A percentile compares a stretch with the other conserved stretches of the same genome.
Conservation (phyloP, 2,329 filamentous ascomycete genomes). For the Nigrospora osmanthi region DNA sequence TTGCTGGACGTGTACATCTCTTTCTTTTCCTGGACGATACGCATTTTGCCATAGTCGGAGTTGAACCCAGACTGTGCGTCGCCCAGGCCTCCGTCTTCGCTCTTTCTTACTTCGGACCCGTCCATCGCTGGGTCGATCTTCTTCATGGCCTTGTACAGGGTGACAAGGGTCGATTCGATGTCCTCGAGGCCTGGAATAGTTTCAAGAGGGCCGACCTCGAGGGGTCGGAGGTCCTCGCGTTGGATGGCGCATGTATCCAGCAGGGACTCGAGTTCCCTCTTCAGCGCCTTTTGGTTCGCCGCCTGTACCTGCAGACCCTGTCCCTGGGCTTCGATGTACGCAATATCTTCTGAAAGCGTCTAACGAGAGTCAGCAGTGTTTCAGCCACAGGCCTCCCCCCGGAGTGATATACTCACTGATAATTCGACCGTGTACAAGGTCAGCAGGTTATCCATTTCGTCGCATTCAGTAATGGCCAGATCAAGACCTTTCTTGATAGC, state of each 20-base stretch:
- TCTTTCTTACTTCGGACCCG: constrained; percentile 37
- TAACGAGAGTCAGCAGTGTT: constrained; percentile 26
- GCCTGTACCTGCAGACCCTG: constrained; percentile 96
- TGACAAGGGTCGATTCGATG: constrained; percentile 70
- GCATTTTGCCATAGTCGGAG: constrained; percentile 80
- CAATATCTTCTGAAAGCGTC: constrained; percentile 92
- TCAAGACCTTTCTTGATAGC: constrained; percentile 83
- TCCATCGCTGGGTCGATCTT: constrained; percentile 84
- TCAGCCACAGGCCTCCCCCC: background rate
- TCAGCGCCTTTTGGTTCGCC: constrained; percentile 89
- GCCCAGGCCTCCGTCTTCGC: constrained; percentile 37
- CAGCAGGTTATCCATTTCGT: constrained; percentile 88
- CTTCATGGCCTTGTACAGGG: constrained; percentile 84
- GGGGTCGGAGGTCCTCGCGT: constrained; percentile 61
- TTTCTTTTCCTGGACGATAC: constrained; percentile 89
- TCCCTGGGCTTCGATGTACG: constrained; percentile 94
- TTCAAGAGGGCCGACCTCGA: constrained; percentile 68
- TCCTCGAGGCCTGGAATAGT: constrained; percentile 63
- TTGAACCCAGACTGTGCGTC: constrained; percentile 47
- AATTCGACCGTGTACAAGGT: constrained; percentile 94
- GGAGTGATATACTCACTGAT: constrained; percentile 50
- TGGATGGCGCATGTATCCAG: constrained; percentile 88
- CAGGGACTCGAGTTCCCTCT: constrained; percentile 82
- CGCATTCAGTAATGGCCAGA: constrained; percentile 85
- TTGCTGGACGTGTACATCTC: constrained; percentile 78